Evolutionary conservation across 345 rosid genomes (phyloP).

Genomic region (Gossypium anomalum): DNA sequence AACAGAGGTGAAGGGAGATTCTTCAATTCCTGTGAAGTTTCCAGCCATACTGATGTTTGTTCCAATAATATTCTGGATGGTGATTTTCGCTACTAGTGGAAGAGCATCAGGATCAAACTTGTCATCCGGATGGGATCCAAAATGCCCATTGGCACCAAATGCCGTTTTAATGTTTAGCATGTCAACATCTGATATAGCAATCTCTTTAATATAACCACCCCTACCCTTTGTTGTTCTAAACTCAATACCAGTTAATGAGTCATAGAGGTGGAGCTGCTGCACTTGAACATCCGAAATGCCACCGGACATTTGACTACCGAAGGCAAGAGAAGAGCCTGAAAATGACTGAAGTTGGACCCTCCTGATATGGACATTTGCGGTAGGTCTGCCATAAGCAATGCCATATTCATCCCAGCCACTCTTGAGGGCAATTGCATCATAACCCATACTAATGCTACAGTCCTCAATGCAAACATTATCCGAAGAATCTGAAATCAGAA

Average conservation of each 20-base stretch:
- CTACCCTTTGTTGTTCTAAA: constrained; percentile 75
- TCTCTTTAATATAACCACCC: constrained; percentile 71
- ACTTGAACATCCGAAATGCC: constrained; percentile 66
- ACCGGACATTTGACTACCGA: constrained; percentile 99
- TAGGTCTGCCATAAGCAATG: constrained; percentile 61
- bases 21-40: constrained; percentile 63
- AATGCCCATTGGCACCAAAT: constrained; percentile 50
- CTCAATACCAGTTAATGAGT: constrained; percentile 59
- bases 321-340: constrained; percentile 69
- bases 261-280: constrained; percentile 39
- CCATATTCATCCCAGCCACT: constrained; percentile 99
- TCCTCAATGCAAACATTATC: constrained; percentile 79
- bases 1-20: constrained; percentile 68
- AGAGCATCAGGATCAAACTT: constrained; percentile 64
- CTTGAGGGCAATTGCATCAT: constrained; percentile 73
- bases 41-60: constrained; percentile 54
- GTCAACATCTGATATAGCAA: constrained; percentile 45
- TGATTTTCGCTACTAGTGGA: constrained; percentile 44
- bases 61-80: constrained; percentile 52
- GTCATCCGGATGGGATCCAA: constrained; percentile 81
- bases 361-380: constrained; percentile 55
- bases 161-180: constrained; percentile 41
- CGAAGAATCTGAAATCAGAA: constrained; percentile 68
- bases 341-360: constrained; percentile 60
- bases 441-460: constrained; percentile 61